These are phyloP conservation scores for Pseudocercospora musae DNA, from an alignment of 2,329 filamentous ascomycete genomes.

Conservation along the genomic window DNA sequence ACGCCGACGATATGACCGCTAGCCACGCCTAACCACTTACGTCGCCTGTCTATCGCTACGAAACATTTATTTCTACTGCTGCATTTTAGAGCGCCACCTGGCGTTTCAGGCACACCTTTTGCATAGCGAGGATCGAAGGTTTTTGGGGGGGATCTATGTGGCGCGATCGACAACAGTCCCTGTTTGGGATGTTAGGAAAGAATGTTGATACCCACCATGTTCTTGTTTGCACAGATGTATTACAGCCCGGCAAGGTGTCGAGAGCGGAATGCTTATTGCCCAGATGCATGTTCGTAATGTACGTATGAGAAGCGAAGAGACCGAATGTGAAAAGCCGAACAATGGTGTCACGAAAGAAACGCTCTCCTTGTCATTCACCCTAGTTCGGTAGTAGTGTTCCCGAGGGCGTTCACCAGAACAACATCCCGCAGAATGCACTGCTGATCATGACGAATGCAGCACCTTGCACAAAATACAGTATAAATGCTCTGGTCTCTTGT, in stretches of 20 bases:
- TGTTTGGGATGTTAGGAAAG: neutral
- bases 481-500: neutral
- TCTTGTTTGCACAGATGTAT: neutral
- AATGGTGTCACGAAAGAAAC: neutral
- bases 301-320: constrained; percentile 11
- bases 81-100: neutral
- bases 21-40: neutral
- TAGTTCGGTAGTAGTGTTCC: neutral
- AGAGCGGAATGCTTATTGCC: neutral
- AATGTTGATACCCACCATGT: constrained; percentile 18
- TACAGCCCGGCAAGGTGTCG: neutral
- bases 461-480: neutral
- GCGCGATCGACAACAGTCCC: neutral
- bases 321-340: neutral
- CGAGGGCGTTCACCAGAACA: neutral
- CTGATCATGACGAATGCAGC: neutral
- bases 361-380: neutral
- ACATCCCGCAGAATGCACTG: neutral
- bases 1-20: neutral
- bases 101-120: neutral
- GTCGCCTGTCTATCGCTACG: neutral
- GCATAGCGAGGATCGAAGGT: neutral
- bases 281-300: constrained; percentile 19
- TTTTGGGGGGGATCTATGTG: neutral
- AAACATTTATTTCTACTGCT: neutral